Conservation (phyloP, 106 monocot species). For the Hemerocallis citrina region DNA sequence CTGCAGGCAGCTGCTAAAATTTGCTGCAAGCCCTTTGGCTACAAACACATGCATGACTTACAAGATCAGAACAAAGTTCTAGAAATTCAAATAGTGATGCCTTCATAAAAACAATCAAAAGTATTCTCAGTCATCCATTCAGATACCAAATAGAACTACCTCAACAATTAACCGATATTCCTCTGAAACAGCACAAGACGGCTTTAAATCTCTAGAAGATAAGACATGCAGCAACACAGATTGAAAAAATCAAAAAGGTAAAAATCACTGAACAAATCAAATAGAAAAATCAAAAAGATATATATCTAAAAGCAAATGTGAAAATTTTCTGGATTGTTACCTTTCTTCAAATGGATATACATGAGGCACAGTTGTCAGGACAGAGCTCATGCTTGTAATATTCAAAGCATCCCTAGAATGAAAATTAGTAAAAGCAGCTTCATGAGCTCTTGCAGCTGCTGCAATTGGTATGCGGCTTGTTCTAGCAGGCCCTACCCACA, state of each 20-base stretch:
- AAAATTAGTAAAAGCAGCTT: conserved; percentile 50
- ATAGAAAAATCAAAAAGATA: neutral
- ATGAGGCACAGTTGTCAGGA: conserved; percentile 79
- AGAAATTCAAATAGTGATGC: too few species aligned
- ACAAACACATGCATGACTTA: too few species aligned
- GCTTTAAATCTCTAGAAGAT: too few species aligned
- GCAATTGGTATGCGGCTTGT: conserved; percentile 59
- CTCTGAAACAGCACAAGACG: too few species aligned
- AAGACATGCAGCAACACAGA: neutral
- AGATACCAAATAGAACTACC: too few species aligned
- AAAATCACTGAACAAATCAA: neutral
- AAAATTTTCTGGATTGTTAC: conserved; percentile 25
- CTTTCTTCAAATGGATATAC: conserved; percentile 96
- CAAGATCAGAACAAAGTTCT: too few species aligned
- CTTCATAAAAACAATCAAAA: too few species aligned
- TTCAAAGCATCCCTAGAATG: conserved; percentile 21
- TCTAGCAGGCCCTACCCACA: conserved; percentile 79
- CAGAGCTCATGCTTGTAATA: conserved; percentile 38
- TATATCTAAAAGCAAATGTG: neutral
- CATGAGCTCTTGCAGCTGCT: conserved; percentile 88
- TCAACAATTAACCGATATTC: too few species aligned
- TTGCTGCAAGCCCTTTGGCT: too few species aligned
- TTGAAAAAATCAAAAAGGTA: neutral
- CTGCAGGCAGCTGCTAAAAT: too few species aligned
- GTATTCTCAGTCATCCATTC: too few species aligned